Evolutionary conservation across 2,329 filamentous ascomycete genomes (phyloP), one percentile per base, ranked within the genome.

Genomic region (Aspergillus sp.): DNA sequence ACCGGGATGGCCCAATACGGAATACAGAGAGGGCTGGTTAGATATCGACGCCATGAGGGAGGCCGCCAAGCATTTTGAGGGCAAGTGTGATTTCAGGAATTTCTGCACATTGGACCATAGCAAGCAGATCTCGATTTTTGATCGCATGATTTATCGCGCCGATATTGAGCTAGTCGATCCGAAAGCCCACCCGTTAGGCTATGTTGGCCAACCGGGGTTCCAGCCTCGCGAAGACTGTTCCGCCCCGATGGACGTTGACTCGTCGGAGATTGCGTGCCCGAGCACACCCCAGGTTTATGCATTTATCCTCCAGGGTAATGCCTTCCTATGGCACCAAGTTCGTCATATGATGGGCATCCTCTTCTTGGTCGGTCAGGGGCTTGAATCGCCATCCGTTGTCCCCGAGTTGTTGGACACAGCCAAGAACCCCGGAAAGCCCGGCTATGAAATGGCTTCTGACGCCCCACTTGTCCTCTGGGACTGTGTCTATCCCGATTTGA

Each of bases 311-410:
- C 78, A 88, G 45, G 91, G 91, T 13, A 86, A 82, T 5, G 91
- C 88, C 2, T 98, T 98, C 60, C 65, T 98, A 29, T 98, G 91
- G 91, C 91, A 98, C 63, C 91, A 98, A 64, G 93, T 98, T 45
- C 79, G 91, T 15, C 85, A 89, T 64, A 88, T 98, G 75, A 79
- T 93, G n/a, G 76, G 80, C 11, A 69, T 96, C 5, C 67, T 98
- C n/a, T 96, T 98, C 66, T 68, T 91, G 8, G 78, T 96, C 6
- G 91, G 85, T 16, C 91, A 98, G 62, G 78, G 86, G 0, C 73
- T 93, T 11, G 91, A 98, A 57, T 55, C 68, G 16, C 82, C 88
- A 0, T 72, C 72, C 0, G 63, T 96, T 10, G 69, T 96, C 26
- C 69, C 75, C 32, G 69, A 80, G 15, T 68, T 98, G 26, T 71